Evolutionary conservation across 768 basidiomycete genomes (phyloP), one percentile per base, ranked within the genome.

Genomic region (Pulveroboletus sp.): DNA sequence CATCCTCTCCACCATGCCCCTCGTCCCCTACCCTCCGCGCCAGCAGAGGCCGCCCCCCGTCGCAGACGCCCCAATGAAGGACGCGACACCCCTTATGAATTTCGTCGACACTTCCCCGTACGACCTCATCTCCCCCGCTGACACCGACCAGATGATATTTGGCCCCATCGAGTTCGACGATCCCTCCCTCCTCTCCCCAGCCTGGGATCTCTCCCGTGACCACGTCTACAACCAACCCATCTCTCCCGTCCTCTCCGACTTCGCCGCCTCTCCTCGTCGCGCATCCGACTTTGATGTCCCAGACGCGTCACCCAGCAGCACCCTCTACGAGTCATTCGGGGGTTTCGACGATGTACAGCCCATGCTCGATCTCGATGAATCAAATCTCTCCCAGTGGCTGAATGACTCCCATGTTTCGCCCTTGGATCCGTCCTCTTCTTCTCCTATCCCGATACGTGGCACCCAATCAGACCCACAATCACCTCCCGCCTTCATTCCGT

Each of bases 391-490:
- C 1, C 72, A 76, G 53, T 88, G 86, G 86, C 73, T 87, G 45
- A 75, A 78, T 60, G 86, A 88, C 65, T 67, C 79, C 43, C 80
- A 82, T 43, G 49, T 65, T 23, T 59, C 67, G 23, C 35, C 69
- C 24, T 52, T 65, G 23, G 67, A 68, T 34, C 56, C 62, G 0
- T 64, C 71, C 50, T 59, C 76, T 8, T 77, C 82, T 3, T 80
- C 82, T 0, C 85, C 86, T 22, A 83, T 86, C 58, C 76, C 82
- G 54, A 84, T 83, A 45, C 81, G 80, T 27, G 53, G 52, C n/a
- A 71, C 76, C 5, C 68, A 73, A 11, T 61, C 71, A 27, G 72
- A 70, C 63, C 62, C 70, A 16, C 70, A 73, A 49, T 67, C 70
- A 8, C 71, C 76, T 7, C 67, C 76, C n/a, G 64, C 76, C 5